Evolutionary conservation across 257 asterid genomes (phyloP), one percentile per base, ranked within the genome.

Genomic region (Eustoma russellianum): DNA sequence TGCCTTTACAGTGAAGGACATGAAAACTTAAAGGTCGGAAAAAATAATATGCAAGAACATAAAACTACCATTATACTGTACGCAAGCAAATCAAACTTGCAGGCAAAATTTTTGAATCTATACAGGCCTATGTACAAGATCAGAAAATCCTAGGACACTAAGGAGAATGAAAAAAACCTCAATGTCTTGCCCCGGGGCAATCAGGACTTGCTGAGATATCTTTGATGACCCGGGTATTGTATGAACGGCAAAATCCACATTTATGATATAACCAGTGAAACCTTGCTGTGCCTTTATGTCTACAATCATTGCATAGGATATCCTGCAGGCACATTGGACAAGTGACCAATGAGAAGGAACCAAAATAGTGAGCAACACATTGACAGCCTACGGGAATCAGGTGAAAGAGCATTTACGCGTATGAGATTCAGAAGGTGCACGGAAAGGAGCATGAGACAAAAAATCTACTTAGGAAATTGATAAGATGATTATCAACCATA

Each of bases 201-300:
- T 61, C 68, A 16, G 54, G 50, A 61, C 48, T 45, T 18, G 35
- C 40, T 5, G 64, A 10, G 8, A 56, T 38, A n/a, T 50, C 17
- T 56, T 55, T 64, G 61, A 75, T 58, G 48, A 64, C 81, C 50
- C 78, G 71, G 13, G 81, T 70, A 59, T 75, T 75, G 70, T 75
- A 75, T 38, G 81, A 75, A 10, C 73, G 66, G 40, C 81, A 75
- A 12, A 50, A 48, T 38, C 66, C 73, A 48, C 81, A 75, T 49
- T 71, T 75, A 53, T 75, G 81, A 53, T 75, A 75, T 50, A 75
- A 44, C 81, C 81, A 75, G 48, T 75, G 81, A 66, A 75, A 75
- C 50, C 60, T 61, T 10, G 78, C 72, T 7, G 41, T 15, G 44
- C 81, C 72, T 65, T 57, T 71, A 63, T 24, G 50, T 48, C 64